Evolutionary conservation across 768 basidiomycete genomes (phyloP).

Genomic region (Hirschioporus abietinus): DNA sequence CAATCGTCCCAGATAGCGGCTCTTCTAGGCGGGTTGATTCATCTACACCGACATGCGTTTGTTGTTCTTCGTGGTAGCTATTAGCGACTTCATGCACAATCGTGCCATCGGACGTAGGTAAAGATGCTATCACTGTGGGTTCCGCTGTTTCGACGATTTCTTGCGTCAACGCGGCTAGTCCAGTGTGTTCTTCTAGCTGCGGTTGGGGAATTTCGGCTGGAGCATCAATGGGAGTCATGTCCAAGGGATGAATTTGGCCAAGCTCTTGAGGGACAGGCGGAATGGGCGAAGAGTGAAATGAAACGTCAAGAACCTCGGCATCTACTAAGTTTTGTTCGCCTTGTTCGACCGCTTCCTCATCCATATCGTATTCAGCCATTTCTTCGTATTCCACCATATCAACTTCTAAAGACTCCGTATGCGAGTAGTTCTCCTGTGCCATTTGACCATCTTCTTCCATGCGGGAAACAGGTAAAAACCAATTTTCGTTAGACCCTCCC

Average conservation of each 20-base stretch:
- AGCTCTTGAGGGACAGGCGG: slow-evolving; percentile 34
- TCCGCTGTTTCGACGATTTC: not conserved
- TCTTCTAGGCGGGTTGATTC: not conserved
- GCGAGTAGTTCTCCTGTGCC: not conserved
- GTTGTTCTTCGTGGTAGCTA: not conserved
- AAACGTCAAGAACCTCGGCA: slow-evolving; percentile 44
- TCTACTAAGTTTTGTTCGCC: slow-evolving; percentile 36
- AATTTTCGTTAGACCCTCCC: slow-evolving; percentile 37
- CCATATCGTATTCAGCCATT: slow-evolving; percentile 56
- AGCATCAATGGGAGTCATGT: slow-evolving; percentile 15
- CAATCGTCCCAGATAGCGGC: not conserved
- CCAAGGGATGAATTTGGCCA: slow-evolving; percentile 54
- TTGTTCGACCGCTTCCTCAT: slow-evolving; percentile 30
- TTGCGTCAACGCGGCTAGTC: not conserved
- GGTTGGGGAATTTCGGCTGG: slow-evolving; percentile 16
- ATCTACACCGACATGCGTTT: not conserved
- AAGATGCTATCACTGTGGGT: not conserved
- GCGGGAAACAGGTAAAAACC: slow-evolving; percentile 45
- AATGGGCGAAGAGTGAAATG: slow-evolving; percentile 30
- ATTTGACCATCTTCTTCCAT: slow-evolving; percentile 54
- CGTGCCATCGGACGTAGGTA: not conserved
- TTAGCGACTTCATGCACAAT: not conserved
- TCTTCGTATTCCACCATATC: slow-evolving; percentile 57
- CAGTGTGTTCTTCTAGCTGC: not conserved
- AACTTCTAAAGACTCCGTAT: slow-evolving; percentile 44